Conservation (phyloP, 192 early-diverging fungal species). For the Coemansia asiatica region DNA sequence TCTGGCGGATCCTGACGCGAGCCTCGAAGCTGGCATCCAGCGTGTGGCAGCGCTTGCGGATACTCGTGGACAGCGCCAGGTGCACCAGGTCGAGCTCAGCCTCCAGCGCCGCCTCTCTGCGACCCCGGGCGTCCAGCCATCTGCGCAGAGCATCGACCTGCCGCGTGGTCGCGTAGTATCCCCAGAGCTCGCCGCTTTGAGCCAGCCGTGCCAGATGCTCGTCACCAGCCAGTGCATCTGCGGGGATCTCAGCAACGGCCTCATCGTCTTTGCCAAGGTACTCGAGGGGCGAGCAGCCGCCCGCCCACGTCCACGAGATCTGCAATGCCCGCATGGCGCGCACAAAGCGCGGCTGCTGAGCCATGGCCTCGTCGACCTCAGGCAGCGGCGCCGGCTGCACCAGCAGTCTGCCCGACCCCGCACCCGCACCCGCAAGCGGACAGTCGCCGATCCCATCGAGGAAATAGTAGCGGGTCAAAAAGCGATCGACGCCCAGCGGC, state of each 20-base stretch:
- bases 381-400: constrained; percentile 56
- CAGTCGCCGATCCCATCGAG: constrained; percentile 77
- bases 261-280: neutral
- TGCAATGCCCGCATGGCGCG: constrained; percentile 42
- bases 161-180: constrained; percentile 52
- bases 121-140: constrained; percentile 80
- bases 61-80: constrained; percentile 49
- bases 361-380: constrained; percentile 42
- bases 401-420: constrained; percentile 62
- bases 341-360: constrained; percentile 19
- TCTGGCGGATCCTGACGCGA: constrained; percentile 22
- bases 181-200: constrained; percentile 41
- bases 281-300: neutral
- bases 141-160: constrained; percentile 67
- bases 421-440: constrained; percentile 30
- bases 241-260: neutral
- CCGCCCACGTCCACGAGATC: constrained; percentile 45
- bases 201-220: constrained; percentile 14
- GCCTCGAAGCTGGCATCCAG: constrained; percentile 38
- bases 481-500: constrained; percentile 83
- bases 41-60: constrained; percentile 59
- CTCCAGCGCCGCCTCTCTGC: constrained; percentile 66
- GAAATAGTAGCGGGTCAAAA: constrained; percentile 86
- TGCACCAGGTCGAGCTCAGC: constrained; percentile 59
- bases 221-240: constrained; percentile 3